A percentile compares a stretch with the other conserved stretches of the same genome.
These are phyloP conservation scores for Boletus albobrunnescens DNA, from an alignment of 1,284 basidiomycete species.

Conservation along the genomic window DNA sequence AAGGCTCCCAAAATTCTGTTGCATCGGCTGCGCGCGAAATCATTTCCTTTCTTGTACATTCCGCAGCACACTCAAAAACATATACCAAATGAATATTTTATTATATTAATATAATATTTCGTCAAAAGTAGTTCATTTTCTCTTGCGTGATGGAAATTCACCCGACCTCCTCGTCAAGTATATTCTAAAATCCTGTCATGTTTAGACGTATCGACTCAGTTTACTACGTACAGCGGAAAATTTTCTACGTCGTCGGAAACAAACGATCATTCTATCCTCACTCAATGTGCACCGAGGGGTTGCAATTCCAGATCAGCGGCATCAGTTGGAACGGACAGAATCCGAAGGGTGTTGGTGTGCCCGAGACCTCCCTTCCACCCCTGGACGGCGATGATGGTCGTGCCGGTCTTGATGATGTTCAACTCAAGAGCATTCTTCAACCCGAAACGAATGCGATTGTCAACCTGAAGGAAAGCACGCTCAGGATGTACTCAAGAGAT, in stretches of 20 bases:
- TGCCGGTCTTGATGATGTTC: slow-evolving; percentile 86
- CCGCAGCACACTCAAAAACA: slow-evolving; percentile 17
- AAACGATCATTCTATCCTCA: slow-evolving; percentile 5
- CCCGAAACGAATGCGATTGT: slow-evolving; percentile 89
- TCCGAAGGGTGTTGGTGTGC: slow-evolving; percentile 82
- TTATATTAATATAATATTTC: no score
- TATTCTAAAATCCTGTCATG: no score
- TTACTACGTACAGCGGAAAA: slow-evolving; percentile 1
- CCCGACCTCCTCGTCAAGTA: no score
- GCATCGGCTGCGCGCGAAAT: slow-evolving; percentile 20
- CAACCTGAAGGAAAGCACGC: slow-evolving; percentile 48
- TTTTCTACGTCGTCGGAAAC: slow-evolving; percentile 14
- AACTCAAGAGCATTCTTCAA: slow-evolving; percentile 84
- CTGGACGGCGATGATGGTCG: slow-evolving; percentile 92
- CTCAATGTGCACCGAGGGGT: slow-evolving; percentile 47
- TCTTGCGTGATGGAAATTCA: no score
- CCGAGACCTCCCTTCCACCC: slow-evolving; percentile 98
- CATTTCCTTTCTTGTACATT: slow-evolving; percentile 24
- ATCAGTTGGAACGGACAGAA: slow-evolving; percentile 83
- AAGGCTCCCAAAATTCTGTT: slow-evolving; percentile 20
- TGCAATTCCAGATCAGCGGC: slow-evolving; percentile 78
- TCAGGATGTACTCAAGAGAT: slow-evolving; percentile 1
- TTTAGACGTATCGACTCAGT: neutral
- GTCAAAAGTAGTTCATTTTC: no score
- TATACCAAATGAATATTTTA: no score